Conservation (phyloP, 371 early-diverging fungal genomes). For the Synchytrium microbalum region DNA sequence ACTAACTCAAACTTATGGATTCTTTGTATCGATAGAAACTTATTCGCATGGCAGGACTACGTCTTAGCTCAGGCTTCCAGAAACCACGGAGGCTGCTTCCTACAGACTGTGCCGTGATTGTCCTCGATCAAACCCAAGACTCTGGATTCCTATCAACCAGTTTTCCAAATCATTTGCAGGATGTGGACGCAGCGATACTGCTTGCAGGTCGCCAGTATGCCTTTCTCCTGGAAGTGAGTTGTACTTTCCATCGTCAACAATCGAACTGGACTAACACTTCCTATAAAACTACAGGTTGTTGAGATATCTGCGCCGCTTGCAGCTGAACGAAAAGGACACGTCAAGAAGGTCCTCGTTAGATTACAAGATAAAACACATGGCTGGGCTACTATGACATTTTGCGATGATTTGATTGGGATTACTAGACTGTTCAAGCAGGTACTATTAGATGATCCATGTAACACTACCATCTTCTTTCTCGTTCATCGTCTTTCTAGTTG, state of each 20-base stretch:
- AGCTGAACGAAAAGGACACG: background rate
- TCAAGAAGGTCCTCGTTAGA: background rate
- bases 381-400: background rate
- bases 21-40: background rate
- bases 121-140: background rate
- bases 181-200: background rate
- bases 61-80: background rate
- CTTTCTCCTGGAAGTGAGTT: background rate
- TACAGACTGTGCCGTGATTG: background rate
- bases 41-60: background rate
- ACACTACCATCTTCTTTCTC: too few relatives aligned
- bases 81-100: background rate
- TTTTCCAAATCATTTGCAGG: background rate
- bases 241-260: background rate
- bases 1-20: background rate
- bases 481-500: too few relatives aligned
- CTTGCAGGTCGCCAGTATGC: background rate
- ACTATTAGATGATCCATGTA: too few relatives aligned
- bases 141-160: background rate
- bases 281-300: background rate
- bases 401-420: background rate
- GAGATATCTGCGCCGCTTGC: background rate
- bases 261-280: background rate
- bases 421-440: background rate
- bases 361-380: background rate